A percentile compares a stretch with the other conserved stretches of the same genome.
Conservation (phyloP, 345 rosid species). For the Aurinia saxatilis region DNA sequence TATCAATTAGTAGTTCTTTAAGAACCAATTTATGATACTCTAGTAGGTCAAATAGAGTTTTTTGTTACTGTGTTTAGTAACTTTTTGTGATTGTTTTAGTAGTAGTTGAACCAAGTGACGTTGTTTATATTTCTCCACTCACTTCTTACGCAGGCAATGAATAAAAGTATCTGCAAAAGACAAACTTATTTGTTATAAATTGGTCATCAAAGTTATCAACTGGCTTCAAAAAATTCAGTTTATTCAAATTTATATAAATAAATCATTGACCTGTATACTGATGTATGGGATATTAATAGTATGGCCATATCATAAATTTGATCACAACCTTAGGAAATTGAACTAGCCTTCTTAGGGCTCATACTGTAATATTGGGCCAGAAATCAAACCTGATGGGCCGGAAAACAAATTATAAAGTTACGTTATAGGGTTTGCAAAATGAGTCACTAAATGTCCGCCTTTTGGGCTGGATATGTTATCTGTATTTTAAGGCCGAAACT, state of each 20-base stretch:
- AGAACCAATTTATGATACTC: no score
- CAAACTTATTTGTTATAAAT: conserved; percentile 22
- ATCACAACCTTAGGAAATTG: no score
- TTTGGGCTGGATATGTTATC: no score
- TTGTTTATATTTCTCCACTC: background rate
- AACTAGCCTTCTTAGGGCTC: conserved; percentile 8
- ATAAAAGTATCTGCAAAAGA: conserved; percentile 19
- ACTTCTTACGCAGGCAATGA: conserved; percentile 22
- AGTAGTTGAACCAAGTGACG: conserved; percentile 23
- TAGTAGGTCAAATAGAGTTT: no score
- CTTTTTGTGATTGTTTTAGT: background rate
- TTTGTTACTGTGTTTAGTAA: background rate
- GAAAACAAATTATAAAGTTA: no score
- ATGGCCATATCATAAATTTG: no score
- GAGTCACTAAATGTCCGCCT: no score
- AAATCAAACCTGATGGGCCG: no score
- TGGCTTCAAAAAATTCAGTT: background rate
- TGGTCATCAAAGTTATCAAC: conserved; percentile 4
- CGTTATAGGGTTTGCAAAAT: no score
- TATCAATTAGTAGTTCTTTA: background rate
- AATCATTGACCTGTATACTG: background rate
- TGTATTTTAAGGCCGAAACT: no score
- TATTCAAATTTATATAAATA: background rate
- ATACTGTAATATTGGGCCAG: background rate
- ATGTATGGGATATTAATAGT: background rate